Conservation (phyloP, 805 yeast species). For the Metschnikowia gruessii region DNA sequence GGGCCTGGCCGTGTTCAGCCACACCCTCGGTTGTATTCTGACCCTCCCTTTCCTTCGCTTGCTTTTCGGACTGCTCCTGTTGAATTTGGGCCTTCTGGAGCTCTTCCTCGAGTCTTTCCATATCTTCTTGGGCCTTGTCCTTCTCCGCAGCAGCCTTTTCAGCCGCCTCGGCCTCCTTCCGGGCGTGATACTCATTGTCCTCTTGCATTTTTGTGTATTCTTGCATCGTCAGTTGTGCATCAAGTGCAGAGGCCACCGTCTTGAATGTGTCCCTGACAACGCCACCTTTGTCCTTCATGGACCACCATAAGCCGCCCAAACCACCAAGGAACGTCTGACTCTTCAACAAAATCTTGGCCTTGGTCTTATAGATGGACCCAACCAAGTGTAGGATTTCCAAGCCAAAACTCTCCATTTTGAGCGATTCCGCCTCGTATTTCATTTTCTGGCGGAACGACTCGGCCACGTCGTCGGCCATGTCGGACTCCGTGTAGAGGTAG, state of each 20-base stretch:
- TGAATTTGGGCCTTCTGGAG: slow-evolving; percentile 12
- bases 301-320: slow-evolving; percentile 65
- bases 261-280: slow-evolving; percentile 69
- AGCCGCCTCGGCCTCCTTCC: slow-evolving; percentile 31
- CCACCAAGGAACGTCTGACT: slow-evolving; percentile 57
- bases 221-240: slow-evolving; percentile 76
- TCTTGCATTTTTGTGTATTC: slow-evolving; percentile 68
- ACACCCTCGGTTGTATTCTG: no score
- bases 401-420: slow-evolving; percentile 85
- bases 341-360: slow-evolving; percentile 62
- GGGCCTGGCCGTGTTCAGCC: not conserved
- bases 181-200: slow-evolving; percentile 44
- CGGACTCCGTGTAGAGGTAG: slow-evolving; percentile 43
- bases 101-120: slow-evolving; percentile 19
- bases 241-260: slow-evolving; percentile 69
- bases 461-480: slow-evolving; percentile 43
- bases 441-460: slow-evolving; percentile 58
- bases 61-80: slow-evolving; percentile 2
- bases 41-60: no score
- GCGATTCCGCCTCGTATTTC: slow-evolving; percentile 75
- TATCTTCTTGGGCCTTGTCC: slow-evolving; percentile 13
- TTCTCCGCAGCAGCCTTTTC: slow-evolving; percentile 28
- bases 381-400: slow-evolving; percentile 73
- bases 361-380: slow-evolving; percentile 65
- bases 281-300: slow-evolving; percentile 70